These are phyloP conservation scores for Amylocystis lapponica DNA, from an alignment of 768 basidiomycete species.

Conservation along the genomic window DNA sequence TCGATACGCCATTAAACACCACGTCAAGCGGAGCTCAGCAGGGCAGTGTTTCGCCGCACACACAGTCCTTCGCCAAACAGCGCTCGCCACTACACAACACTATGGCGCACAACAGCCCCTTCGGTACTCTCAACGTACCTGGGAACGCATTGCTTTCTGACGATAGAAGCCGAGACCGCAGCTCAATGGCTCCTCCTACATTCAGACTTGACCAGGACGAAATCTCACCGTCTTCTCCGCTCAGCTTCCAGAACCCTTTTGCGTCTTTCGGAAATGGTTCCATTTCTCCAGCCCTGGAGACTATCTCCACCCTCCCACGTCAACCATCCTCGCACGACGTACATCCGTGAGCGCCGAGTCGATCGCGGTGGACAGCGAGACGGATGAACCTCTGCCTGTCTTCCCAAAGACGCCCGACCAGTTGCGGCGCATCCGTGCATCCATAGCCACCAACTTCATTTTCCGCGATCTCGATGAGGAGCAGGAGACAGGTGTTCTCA, in stretches of 20 bases:
- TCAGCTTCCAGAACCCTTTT: slow-evolving; percentile 37
- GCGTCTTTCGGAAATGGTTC: slow-evolving; percentile 28
- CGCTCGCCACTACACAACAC: slow-evolving; percentile 51
- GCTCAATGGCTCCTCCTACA: slow-evolving; percentile 33
- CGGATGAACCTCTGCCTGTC: slow-evolving; percentile 65
- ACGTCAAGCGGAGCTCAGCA: slow-evolving; percentile 30
- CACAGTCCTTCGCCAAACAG: slow-evolving; percentile 40
- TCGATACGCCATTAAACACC: slow-evolving; percentile 41
- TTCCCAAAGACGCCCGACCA: slow-evolving; percentile 81
- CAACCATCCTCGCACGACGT: slow-evolving; percentile 82
- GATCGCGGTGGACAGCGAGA: slow-evolving; percentile 70
- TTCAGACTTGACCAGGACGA: slow-evolving; percentile 58
- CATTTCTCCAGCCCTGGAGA: slow-evolving; percentile 43
- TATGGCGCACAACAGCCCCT: slow-evolving; percentile 55
- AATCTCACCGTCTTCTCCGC: slow-evolving; percentile 55
- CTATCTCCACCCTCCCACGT: slow-evolving; percentile 65
- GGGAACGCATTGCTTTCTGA: slow-evolving; percentile 70
- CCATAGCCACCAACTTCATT: slow-evolving; percentile 85
- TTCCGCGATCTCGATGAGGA: slow-evolving; percentile 97
- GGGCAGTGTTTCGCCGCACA: slow-evolving; percentile 50
- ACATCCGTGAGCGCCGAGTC: slow-evolving; percentile 96
- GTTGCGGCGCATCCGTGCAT: slow-evolving; percentile 77
- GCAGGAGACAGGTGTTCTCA: slow-evolving; percentile 87
- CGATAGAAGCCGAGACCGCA: slow-evolving; percentile 21
- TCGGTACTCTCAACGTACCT: slow-evolving; percentile 74